A percentile compares a stretch with the other conserved stretches of the same genome.
Evolutionary conservation across 768 basidiomycete species (phyloP).

Genomic region (Auriscalpium orientale): DNA sequence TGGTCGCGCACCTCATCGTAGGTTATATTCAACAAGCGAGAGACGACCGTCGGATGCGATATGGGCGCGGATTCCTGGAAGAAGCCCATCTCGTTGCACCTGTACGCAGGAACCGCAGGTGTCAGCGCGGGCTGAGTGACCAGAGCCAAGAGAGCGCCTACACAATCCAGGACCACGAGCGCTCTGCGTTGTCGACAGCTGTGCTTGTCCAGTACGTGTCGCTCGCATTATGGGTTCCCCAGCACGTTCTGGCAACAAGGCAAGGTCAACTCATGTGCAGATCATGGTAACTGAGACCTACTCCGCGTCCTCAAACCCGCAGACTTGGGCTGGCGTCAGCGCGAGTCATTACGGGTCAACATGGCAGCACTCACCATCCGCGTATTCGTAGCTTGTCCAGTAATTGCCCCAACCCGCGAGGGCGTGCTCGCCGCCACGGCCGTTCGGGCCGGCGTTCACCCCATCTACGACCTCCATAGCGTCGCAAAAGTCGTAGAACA

Average conservation of each 20-base stretch:
- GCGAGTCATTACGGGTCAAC: background rate
- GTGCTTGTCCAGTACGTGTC: constrained; percentile 45
- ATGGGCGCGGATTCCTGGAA: constrained; percentile 1
- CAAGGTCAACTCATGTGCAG: constrained; percentile 26
- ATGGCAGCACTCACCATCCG: constrained; percentile 29
- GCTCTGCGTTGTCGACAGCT: constrained; percentile 41
- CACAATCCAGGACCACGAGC: constrained; percentile 74
- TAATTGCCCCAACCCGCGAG: constrained; percentile 55
- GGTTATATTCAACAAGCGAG: background rate
- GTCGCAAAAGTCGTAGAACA: constrained; percentile 59
- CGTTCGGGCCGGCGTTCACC: constrained; percentile 37
- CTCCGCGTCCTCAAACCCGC: constrained; percentile 30
- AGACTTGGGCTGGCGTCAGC: constrained; percentile 33
- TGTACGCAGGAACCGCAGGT: constrained; percentile 15
- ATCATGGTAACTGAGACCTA: background rate
- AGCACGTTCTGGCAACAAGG: constrained; percentile 23
- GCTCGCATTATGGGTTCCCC: constrained; percentile 35
- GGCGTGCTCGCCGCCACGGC: constrained; percentile 59
- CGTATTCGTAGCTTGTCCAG: constrained; percentile 43
- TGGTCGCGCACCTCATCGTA: background rate
- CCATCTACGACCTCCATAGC: constrained; percentile 60
- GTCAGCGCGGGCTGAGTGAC: background rate
- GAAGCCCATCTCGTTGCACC: constrained; percentile 65
- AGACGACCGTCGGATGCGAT: background rate
- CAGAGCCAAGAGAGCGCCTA: constrained; percentile 11